Conservation (phyloP, 73 alveolate genomes). For the Paraurostyla sp. region DNA sequence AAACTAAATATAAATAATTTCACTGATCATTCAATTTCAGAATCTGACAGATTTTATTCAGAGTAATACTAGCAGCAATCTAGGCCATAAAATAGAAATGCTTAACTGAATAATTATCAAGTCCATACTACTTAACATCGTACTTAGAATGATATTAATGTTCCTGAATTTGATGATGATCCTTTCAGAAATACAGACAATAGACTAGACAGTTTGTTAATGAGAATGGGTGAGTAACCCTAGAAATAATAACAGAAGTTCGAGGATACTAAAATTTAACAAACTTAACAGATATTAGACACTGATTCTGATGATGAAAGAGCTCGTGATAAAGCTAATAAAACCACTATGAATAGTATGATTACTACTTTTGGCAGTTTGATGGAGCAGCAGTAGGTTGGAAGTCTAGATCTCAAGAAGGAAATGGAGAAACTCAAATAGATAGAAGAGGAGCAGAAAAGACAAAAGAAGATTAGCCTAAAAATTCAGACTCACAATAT, state of each 20-base stretch:
- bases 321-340: too few relatives aligned
- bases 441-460: conserved; percentile 24
- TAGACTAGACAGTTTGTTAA: background rate
- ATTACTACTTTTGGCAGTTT: background rate
- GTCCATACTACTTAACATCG: too few relatives aligned
- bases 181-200: background rate
- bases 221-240: background rate
- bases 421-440: conserved; percentile 58
- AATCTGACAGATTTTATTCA: background rate
- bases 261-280: too few relatives aligned
- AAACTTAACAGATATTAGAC: too few relatives aligned
- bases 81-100: background rate
- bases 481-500: background rate
- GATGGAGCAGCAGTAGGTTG: background rate
- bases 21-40: background rate
- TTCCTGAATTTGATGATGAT: background rate
- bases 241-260: too few relatives aligned
- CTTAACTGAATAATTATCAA: background rate
- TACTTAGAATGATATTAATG: too few relatives aligned
- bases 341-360: too few relatives aligned
- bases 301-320: too few relatives aligned
- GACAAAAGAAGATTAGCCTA: background rate
- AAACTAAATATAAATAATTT: too few relatives aligned
- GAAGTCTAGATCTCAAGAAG: conserved; percentile 24
- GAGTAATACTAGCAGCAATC: background rate